Percentiles rank a stretch among this genome's conserved stretches.
Evolutionary conservation across 371 early-diverging fungal species (phyloP).

Genomic region (Chytridium lagenaria): DNA sequence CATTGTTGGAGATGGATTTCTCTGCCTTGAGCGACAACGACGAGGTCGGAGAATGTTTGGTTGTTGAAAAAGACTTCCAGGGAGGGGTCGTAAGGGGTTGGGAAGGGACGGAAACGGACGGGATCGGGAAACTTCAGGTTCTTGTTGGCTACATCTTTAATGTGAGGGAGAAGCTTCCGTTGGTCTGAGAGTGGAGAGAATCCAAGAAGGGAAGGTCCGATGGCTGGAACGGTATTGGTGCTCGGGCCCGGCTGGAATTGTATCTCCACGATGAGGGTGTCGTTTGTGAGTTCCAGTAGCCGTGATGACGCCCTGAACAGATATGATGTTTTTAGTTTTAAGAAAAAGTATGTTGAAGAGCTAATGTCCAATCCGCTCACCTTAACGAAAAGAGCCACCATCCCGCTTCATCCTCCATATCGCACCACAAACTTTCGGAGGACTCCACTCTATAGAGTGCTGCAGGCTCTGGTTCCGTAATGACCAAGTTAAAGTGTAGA

Average conservation of each 20-base stretch:
- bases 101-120: neutral
- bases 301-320: conserved; percentile 16
- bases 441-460: conserved; percentile 14
- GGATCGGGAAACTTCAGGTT: neutral
- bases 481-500: conserved; percentile 18
- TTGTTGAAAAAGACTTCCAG: conserved; percentile 23
- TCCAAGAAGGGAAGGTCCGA: neutral
- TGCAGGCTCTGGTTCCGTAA: conserved; percentile 34
- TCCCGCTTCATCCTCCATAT: conserved; percentile 21
- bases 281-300: conserved; percentile 35
- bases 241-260: conserved; percentile 10
- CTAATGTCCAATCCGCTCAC: neutral
- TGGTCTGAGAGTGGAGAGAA: neutral
- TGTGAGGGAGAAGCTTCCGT: neutral
- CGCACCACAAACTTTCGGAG: conserved; percentile 15
- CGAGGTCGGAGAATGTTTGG: conserved; percentile 20
- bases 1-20: conserved; percentile 31
- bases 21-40: neutral
- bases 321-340: too few relatives aligned
- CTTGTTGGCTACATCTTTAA: too few relatives aligned
- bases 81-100: neutral
- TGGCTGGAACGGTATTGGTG: neutral
- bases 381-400: conserved; percentile 1
- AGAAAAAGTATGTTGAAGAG: neutral
- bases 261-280: conserved; percentile 28